Base-by-base conservation (phyloP, 140 eudicot genomes). In the Ambrosia hybrid region DNA sequence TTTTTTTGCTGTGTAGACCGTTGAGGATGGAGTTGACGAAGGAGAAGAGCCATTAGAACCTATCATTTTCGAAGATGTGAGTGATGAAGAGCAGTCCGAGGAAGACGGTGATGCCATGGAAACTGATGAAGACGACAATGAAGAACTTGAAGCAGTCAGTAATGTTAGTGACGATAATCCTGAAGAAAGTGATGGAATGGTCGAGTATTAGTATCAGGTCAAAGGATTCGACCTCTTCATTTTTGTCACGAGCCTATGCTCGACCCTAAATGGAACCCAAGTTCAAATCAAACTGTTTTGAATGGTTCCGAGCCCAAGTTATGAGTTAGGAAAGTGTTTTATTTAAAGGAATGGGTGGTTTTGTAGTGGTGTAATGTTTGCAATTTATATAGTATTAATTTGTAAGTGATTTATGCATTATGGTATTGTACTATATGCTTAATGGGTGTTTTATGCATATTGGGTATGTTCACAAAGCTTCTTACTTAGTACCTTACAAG, bases 91-190 rank as follows among this genome's bases (percentile, higher is more conserved):
- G 0, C 65, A 84, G 57, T 51, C 76, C 38, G 76, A 70, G 21
- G 88, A 82, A 59, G 79, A 76, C 37, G 90, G 51, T 70, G 95
- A 85, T 5, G 83, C 82, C 21, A 92, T 92, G 98, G 98, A 92
- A 60, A 90, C 87, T 0, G 91, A 84, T 59, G 80, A 84, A 39
- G 86, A 87, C 69, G 89, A 85, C 59, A 70, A 72, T 7, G 80
- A 65, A 58, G 84, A 83, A 57, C 80, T 83, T 43, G 79, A 78
- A 72, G 80, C 71, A 2, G 56, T 80, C 17, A 85, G 89, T 69
- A 88, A 84, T 68, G 60, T 83, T 15, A 89, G 95, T 67, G 96
- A 59, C 11, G 39, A 59, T 30, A 41, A 89, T 76, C 66, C 57
- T 53, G 95, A 91, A 70, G 86, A 66, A 71, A 80, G 78, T 82